Base-by-base conservation (phyloP, 192 early-diverging fungal species). In the Entomortierella lignicola region DNA sequence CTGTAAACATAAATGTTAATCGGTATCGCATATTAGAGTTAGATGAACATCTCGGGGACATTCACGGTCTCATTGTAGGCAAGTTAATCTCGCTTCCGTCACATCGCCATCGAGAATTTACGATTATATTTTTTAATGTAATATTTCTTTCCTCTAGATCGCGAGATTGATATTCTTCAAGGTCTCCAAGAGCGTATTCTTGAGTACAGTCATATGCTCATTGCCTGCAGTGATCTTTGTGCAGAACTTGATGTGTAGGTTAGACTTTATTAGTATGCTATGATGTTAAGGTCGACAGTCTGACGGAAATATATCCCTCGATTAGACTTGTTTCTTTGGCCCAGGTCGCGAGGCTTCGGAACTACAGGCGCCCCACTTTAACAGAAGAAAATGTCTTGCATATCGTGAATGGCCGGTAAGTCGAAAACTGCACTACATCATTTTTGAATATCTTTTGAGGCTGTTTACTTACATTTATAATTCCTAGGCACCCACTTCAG, bases 131-230 rank as follows among this genome's bases (percentile, higher is more conserved):
- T 21, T 8, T 10, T 30, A 26, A 1, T 21, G 21, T 70, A 21
- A 11, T 27, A 11, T 44, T 13, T n/a, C 34, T 32, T 8, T 0
- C 0, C 23, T 26, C 12, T 47, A 89, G 96, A 97, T 67, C 85
- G 89, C 54, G 95, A 97, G 65, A 91, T 95, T 10, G 95, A 94
- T 63, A 87, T 95, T 0, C 72, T 95, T 26, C 92, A 97, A 34
- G 71, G 71, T 15, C 80, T 98, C 8, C 91, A 91, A 54, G 89
- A 88, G 26, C 82, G 81, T 0, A 75, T 92, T 1, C 44, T 89
- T 15, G 67, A 71, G 23, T 81, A 89, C 55, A 30, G 62, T 20
- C 34, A 68, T 1, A 15, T 83, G 15, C 65, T 94, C 3, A 47
- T 83, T 2, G 30, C 67, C 0, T 60, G 80, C 18, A 77, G 84